These are phyloP conservation scores for Chaetomiaceae sp. DNA, from an alignment of 2,329 filamentous ascomycete species.

Conservation along the genomic window DNA sequence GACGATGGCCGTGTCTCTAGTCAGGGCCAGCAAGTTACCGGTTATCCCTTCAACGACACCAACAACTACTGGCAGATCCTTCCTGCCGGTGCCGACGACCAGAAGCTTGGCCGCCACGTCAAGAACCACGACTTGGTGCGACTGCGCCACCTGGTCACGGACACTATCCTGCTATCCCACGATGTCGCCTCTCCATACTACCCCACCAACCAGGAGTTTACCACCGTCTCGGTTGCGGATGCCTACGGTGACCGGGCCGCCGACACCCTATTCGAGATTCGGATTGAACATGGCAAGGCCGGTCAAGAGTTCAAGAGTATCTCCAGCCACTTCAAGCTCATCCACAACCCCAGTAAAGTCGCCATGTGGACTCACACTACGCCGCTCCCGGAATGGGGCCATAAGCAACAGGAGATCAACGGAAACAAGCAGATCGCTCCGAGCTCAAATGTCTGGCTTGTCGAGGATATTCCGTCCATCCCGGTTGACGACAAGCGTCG, in stretches of 20 bases:
- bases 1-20: constrained; percentile 96
- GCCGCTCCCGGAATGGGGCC: constrained; percentile 94
- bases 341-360: constrained; percentile 91
- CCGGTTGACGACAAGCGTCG: constrained; percentile 67
- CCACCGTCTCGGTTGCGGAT: constrained; percentile 68
- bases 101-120: constrained; percentile 60
- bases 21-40: constrained; percentile 96
- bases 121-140: constrained; percentile 82
- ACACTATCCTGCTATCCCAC: constrained; percentile 83
- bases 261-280: constrained; percentile 89
- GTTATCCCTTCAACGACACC: constrained; percentile 96
- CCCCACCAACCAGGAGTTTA: constrained; percentile 98
- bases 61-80: constrained; percentile 98
- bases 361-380: constrained; percentile 98
- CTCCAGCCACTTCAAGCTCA: constrained; percentile 89
- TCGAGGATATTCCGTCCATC: constrained; percentile 84
- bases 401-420: constrained; percentile 98
- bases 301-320: constrained; percentile 84
- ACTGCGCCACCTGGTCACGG: constrained; percentile 79
- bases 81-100: constrained; percentile 58
- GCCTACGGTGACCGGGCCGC: constrained; percentile 71
- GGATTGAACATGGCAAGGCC: constrained; percentile 79
- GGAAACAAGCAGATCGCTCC: constrained; percentile 94
- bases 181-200: constrained; percentile 95
- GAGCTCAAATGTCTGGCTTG: constrained; percentile 89